phyloP scores from a whole-genome alignment of 176 grass and related monocot genomes.

The Hordeum vulgare region DNA sequence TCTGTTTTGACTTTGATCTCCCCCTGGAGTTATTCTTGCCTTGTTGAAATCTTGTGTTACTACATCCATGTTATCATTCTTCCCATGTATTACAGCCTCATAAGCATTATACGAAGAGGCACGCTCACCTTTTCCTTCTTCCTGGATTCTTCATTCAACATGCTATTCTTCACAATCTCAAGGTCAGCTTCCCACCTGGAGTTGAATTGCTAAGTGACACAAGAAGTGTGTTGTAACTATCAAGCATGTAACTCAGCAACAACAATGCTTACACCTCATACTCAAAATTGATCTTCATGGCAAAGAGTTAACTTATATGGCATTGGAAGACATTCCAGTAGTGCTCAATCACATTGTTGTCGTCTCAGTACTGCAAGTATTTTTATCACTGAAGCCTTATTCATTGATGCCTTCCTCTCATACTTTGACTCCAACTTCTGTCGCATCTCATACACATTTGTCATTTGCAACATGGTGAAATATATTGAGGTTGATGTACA shows the following conservation, averaged over 20 bases:
- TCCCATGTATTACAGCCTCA: no score
- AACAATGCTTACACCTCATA: neutral
- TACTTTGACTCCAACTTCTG: neutral
- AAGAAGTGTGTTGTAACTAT: neutral
- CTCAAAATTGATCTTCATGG: no score
- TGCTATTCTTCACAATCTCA: neutral
- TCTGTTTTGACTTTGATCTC: neutral
- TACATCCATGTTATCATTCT: no score
- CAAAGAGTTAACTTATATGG: no score
- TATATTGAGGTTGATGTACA: neutral
- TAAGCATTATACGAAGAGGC: no score
- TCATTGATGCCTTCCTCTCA: no score
- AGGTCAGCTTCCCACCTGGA: neutral
- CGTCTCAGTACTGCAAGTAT: no score
- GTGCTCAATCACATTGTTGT: no score
- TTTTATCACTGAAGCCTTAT: no score
- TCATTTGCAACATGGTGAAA: constrained; percentile 21
- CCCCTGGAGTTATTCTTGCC: no score
- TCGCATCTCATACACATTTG: neutral
- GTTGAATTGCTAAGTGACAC: neutral
- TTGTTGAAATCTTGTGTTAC: no score
- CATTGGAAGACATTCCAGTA: no score
- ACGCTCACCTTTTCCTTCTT: neutral
- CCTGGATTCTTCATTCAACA: neutral
- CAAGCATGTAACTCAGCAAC: neutral